Conservation (phyloP, 495 filamentous ascomycete genomes). For the Penicillium cinerascens region DNA sequence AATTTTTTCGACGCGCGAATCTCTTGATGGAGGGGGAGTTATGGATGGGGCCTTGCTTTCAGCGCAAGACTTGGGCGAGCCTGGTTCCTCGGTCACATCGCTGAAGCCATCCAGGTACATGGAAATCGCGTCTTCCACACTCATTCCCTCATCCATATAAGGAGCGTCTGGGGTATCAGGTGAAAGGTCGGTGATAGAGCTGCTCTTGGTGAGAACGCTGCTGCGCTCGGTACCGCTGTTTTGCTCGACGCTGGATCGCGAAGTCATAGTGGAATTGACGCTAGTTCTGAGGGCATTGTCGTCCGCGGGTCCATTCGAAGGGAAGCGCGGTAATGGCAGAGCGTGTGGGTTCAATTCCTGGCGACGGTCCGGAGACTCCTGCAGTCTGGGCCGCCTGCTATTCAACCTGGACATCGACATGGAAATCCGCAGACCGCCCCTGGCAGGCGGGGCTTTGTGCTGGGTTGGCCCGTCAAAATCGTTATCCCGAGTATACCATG, state of each 20-base stretch:
- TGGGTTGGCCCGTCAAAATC: slow-evolving; percentile 25
- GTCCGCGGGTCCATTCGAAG: slow-evolving; percentile 28
- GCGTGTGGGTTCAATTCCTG: slow-evolving; percentile 23
- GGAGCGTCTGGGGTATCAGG: slow-evolving; percentile 53
- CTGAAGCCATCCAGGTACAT: slow-evolving; percentile 87
- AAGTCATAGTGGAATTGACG: slow-evolving; percentile 66
- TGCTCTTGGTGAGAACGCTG: slow-evolving; percentile 75
- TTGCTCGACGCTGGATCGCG: slow-evolving; percentile 65
- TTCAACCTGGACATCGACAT: slow-evolving; percentile 38
- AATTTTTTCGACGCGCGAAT: slow-evolving; percentile 26
- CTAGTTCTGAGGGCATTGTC: slow-evolving; percentile 65
- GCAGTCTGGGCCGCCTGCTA: slow-evolving; percentile 26
- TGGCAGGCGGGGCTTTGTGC: slow-evolving; percentile 27
- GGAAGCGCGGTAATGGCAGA: slow-evolving; percentile 33
- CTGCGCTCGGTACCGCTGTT: slow-evolving; percentile 72
- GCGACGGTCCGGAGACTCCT: slow-evolving; percentile 27
- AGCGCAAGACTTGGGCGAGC: slow-evolving; percentile 28
- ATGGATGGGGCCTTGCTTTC: slow-evolving; percentile 33
- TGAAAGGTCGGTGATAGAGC: slow-evolving; percentile 65
- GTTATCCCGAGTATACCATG: slow-evolving; percentile 20
- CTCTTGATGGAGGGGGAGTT: slow-evolving; percentile 29
- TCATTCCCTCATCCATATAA: slow-evolving; percentile 69
- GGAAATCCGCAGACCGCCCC: slow-evolving; percentile 38
- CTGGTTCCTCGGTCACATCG: slow-evolving; percentile 49
- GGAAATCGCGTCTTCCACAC: slow-evolving; percentile 86